These are phyloP conservation scores for Phanerochaete sordida DNA, from an alignment of 768 basidiomycete genomes.

Conservation along the genomic window DNA sequence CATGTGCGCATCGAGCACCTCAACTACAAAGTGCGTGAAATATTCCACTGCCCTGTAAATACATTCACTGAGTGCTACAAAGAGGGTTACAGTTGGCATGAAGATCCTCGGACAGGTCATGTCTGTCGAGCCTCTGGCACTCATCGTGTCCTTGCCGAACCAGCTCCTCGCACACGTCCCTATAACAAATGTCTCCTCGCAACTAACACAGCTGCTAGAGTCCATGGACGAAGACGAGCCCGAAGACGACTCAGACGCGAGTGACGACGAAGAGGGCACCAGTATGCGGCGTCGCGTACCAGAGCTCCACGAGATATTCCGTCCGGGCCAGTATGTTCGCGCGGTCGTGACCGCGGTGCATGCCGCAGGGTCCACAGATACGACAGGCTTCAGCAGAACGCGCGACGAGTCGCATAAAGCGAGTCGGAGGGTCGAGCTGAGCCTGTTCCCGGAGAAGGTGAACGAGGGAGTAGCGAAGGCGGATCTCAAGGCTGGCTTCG, in stretches of 20 bases:
- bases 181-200: slow-evolving; percentile 85
- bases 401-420: slow-evolving; percentile 65
- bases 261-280: slow-evolving; percentile 41
- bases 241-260: slow-evolving; percentile 40
- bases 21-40: slow-evolving; percentile 76
- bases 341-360: slow-evolving; percentile 71
- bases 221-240: slow-evolving; percentile 46
- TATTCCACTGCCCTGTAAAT: neutral
- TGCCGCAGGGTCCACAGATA: slow-evolving; percentile 60
- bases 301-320: slow-evolving; percentile 73
- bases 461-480: slow-evolving; percentile 76
- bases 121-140: slow-evolving; percentile 80
- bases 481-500: slow-evolving; percentile 75
- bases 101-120: slow-evolving; percentile 86
- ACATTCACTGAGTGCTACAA: slow-evolving; percentile 10
- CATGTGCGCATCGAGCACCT: slow-evolving; percentile 79
- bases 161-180: slow-evolving; percentile 93
- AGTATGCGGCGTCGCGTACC: slow-evolving; percentile 42
- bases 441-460: slow-evolving; percentile 78
- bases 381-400: slow-evolving; percentile 52
- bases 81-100: slow-evolving; percentile 83
- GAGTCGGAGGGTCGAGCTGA: slow-evolving; percentile 81
- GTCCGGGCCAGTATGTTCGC: slow-evolving; percentile 82
- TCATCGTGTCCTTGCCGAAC: slow-evolving; percentile 93
- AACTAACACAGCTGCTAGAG: slow-evolving; percentile 72